Evolutionary conservation across 1,284 basidiomycete genomes (phyloP).

Genomic region (Pascua sp.): DNA sequence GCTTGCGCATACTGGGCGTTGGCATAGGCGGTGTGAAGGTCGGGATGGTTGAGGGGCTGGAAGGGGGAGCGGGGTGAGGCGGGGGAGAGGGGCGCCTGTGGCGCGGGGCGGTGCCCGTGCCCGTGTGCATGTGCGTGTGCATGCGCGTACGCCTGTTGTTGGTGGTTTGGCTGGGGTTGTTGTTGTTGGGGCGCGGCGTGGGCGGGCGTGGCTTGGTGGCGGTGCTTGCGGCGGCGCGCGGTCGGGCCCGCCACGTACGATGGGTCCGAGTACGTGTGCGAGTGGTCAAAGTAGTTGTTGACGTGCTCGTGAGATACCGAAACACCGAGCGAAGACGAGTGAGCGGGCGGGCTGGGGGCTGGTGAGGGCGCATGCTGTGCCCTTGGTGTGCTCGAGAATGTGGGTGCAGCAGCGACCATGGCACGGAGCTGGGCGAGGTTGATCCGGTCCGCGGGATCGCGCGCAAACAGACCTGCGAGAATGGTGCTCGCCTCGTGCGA

Average conservation of each 20-base stretch:
- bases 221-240: neutral
- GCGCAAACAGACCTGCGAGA: conserved; percentile 59
- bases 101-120: neutral
- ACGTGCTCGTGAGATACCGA: neutral
- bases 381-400: conserved; percentile 57
- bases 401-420: conserved; percentile 59
- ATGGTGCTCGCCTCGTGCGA: conserved; percentile 51
- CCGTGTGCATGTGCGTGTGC: no score
- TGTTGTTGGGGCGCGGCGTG: neutral
- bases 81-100: neutral
- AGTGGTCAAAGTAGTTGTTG: neutral
- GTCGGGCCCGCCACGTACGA: neutral
- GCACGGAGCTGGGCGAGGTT: conserved; percentile 62
- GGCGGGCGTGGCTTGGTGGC: neutral
- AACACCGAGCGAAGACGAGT: neutral
- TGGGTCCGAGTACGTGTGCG: neutral
- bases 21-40: neutral
- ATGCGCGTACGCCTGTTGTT: no score
- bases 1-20: neutral
- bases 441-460: conserved; percentile 56
- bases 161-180: no score
- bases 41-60: neutral
- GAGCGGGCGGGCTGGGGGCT: neutral
- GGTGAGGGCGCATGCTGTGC: neutral
- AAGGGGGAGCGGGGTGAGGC: neutral